Evolutionary conservation across 768 basidiomycete genomes (phyloP), one percentile per base, ranked within the genome.

Genomic region (Tylopilus plumbeoviolaceoides): DNA sequence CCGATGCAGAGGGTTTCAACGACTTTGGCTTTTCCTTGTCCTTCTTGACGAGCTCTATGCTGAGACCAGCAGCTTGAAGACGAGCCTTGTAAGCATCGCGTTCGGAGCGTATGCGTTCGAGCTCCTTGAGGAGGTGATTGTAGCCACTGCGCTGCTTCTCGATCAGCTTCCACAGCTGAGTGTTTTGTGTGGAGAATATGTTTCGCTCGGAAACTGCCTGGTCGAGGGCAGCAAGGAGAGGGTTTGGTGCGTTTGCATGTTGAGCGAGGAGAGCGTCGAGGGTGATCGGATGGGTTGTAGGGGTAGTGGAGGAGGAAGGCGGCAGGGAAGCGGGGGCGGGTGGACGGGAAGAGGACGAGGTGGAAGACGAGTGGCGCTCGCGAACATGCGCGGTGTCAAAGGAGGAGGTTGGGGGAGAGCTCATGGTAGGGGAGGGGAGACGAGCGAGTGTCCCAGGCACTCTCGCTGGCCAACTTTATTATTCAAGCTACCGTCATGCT

Each of bases 101-200:
- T 66, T 95, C 93, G 11, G 74, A 74, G 14, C 93, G 78, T 47
- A 95, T 80, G 50, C 93, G 82, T 59, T 95, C 92, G 41, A 91
- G 77, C 61, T 95, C 91, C 71, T 89, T 89, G 67, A 87, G 74
- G 50, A 91, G 81, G 51, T 87, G 83, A 54, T 80, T 82, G 65
- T 89, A 89, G n/a, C 84, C 89, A 20, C 81, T 70, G 50, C 91
- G 81, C 68, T 94, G 91, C 68, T 93, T 95, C 77, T 95, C 91
- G 65, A 95, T 86, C 57, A 95, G 79, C 70, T 94, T 95, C 94
- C 94, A 95, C 20, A 95, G 82, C 72, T 95, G 91, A 15, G 84
- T 73, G 67, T 95, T 95, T 74, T 95, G 93, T 5, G 82, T 71
- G 11, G 87, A 81, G 46, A 94, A 81, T 38, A 74, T 70, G 63